Percentiles rank a stretch among this genome's conserved stretches.
Conservation (phyloP, 176 grass and related monocot species). For the Olyra latifolia region DNA sequence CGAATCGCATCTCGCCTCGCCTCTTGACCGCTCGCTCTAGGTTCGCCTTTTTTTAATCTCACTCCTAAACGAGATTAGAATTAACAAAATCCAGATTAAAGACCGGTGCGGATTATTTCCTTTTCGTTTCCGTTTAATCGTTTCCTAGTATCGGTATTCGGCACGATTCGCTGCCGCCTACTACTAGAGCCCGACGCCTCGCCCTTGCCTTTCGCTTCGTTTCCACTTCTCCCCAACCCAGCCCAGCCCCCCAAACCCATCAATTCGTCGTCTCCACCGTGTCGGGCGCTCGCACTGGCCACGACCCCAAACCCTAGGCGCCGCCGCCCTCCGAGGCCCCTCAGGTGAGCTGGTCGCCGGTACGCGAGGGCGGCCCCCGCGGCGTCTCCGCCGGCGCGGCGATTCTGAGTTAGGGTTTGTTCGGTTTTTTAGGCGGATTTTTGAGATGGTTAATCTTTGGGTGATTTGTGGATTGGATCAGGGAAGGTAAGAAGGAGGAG, state of each 20-base stretch:
- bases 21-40: conserved; percentile 39
- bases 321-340: conserved; percentile 53
- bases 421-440: background rate
- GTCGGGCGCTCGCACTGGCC: conserved; percentile 41
- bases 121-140: background rate
- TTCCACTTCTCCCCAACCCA: conserved; percentile 36
- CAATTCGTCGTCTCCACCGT: conserved; percentile 21
- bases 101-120: background rate
- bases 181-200: conserved; percentile 9
- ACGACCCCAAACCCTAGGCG: conserved; percentile 57
- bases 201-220: conserved; percentile 12
- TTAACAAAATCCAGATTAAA: background rate
- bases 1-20: conserved; percentile 20
- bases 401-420: conserved; percentile 1
- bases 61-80: background rate
- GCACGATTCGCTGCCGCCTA: conserved; percentile 17
- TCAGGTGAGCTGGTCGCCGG: conserved; percentile 28
- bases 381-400: background rate
- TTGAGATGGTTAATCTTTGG: background rate
- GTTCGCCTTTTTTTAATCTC: background rate
- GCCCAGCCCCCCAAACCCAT: conserved; percentile 49
- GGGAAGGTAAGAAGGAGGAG: conserved; percentile 29
- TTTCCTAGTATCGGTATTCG: conserved; percentile 15
- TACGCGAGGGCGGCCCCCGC: background rate
- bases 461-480: conserved; percentile 34